Evolutionary conservation across 2,329 filamentous ascomycete species (phyloP).

Genomic region (Nemania sp.): DNA sequence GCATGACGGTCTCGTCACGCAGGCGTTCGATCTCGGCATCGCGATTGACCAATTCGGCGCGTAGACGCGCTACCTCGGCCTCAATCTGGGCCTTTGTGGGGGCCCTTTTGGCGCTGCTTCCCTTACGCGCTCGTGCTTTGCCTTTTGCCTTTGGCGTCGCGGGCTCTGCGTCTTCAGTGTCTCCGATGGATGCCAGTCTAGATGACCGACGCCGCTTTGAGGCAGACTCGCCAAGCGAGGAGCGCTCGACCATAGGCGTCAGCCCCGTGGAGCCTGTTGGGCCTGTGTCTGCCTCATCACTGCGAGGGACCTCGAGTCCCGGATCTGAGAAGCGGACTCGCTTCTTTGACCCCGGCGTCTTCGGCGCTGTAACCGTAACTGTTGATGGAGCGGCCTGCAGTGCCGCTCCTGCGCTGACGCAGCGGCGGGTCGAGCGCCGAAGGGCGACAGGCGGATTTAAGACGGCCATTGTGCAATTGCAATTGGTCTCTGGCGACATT

Average conservation of each 20-base stretch:
- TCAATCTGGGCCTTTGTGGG: constrained; percentile 40
- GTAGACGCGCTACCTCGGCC: constrained; percentile 55
- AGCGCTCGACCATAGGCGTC: constrained; percentile 61
- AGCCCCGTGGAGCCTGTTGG: constrained; percentile 52
- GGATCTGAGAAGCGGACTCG: constrained; percentile 65
- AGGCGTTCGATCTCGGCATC: constrained; percentile 59
- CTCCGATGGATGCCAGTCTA: constrained; percentile 40
- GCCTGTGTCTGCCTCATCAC: constrained; percentile 28
- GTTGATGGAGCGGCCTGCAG: constrained; percentile 22
- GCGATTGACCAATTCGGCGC: constrained; percentile 52
- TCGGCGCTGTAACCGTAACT: constrained; percentile 25
- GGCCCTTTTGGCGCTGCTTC: constrained; percentile 39
- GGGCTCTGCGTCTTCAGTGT: constrained; percentile 19
- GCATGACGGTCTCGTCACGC: constrained; percentile 51
- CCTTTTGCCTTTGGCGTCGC: constrained; percentile 44
- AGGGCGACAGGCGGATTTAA: constrained; percentile 59
- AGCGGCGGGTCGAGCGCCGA: constrained; percentile 56
- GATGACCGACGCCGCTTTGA: constrained; percentile 48
- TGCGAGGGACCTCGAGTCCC: constrained; percentile 44
- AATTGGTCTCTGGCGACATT: constrained; percentile 7
- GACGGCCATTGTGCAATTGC: constrained; percentile 27
- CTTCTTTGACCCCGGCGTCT: constrained; percentile 47
- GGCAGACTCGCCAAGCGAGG: constrained; percentile 47
- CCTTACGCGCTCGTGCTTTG: constrained; percentile 48
- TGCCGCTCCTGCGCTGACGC: constrained; percentile 28